phyloP scores from a whole-genome alignment of 768 basidiomycete genomes.

The Termitomyces sp. region DNA sequence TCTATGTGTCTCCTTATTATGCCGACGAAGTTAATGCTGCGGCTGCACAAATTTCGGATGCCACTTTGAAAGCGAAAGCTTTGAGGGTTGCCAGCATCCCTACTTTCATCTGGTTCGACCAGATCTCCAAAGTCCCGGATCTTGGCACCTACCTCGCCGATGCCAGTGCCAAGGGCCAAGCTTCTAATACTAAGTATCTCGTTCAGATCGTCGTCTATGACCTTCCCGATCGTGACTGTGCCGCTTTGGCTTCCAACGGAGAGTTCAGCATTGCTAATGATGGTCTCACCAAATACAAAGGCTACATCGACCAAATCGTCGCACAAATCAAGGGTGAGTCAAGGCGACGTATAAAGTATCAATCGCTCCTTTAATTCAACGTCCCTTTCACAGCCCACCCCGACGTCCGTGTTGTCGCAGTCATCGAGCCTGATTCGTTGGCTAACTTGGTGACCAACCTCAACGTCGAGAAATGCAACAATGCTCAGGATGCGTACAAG shows the following conservation, averaged over 20 bases:
- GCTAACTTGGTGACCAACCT: conserved; percentile 70
- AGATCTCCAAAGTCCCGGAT: conserved; percentile 47
- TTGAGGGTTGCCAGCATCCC: conserved; percentile 52
- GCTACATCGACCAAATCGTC: conserved; percentile 61
- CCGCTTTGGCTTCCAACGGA: conserved; percentile 61
- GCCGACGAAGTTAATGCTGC: conserved; percentile 50
- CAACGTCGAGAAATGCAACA: conserved; percentile 51
- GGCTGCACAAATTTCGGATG: conserved; percentile 43
- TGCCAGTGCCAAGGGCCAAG: conserved; percentile 39
- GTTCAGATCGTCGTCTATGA: conserved; percentile 56
- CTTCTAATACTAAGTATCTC: conserved; percentile 44
- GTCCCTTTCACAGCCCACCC: conserved; percentile 38
- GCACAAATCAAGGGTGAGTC: conserved; percentile 47
- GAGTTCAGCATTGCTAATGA: conserved; percentile 57
- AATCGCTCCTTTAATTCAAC: background rate
- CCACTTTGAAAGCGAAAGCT: conserved; percentile 49
- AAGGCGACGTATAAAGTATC: background rate
- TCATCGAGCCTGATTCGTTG: conserved; percentile 65
- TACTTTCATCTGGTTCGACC: conserved; percentile 63
- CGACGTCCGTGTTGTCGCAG: conserved; percentile 58
- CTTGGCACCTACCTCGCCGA: conserved; percentile 56
- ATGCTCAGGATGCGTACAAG: conserved; percentile 52
- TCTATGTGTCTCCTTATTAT: conserved; percentile 55
- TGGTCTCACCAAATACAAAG: conserved; percentile 51
- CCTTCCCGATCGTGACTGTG: conserved; percentile 64